A percentile compares a stretch with the other conserved stretches of the same genome.
Evolutionary conservation across 495 filamentous ascomycete species (phyloP).

Genomic region (Penicillium maclennaniae): DNA sequence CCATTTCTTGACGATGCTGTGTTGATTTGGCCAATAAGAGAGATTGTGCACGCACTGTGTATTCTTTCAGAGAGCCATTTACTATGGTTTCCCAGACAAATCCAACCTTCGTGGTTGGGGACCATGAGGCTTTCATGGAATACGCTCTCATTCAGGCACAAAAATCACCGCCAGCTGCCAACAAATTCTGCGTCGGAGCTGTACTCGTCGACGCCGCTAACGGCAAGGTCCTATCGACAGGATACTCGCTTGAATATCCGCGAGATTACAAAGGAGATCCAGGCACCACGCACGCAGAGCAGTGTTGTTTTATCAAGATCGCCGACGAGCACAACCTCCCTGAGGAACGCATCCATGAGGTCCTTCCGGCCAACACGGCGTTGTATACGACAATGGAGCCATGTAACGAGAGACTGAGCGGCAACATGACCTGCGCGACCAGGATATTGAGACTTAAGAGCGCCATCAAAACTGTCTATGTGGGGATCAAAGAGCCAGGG

Average conservation of each 20-base stretch:
- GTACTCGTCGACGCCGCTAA: conserved; percentile 25
- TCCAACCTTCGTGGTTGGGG: conserved; percentile 29
- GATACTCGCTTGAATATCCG: conserved; percentile 31
- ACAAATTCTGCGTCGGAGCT: conserved; percentile 33
- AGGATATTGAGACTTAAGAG: conserved; percentile 26
- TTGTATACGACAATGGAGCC: conserved; percentile 38
- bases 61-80: neutral
- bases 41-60: too few relatives aligned
- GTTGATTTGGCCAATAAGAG: too few relatives aligned
- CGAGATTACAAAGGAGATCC: conserved; percentile 32
- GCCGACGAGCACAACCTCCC: conserved; percentile 35
- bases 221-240: conserved; percentile 18
- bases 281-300: conserved; percentile 41
- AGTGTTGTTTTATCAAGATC: conserved; percentile 48
- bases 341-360: conserved; percentile 34
- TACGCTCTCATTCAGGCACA: conserved; percentile 22
- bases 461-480: conserved; percentile 28
- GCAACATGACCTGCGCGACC: conserved; percentile 23
- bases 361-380: conserved; percentile 35
- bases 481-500: conserved; percentile 31
- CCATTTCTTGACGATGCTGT: neutral
- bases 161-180: conserved; percentile 26
- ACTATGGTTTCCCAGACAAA: conserved; percentile 2
- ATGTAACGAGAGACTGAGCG: conserved; percentile 31
- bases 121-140: conserved; percentile 30